These are phyloP conservation scores for Elongisporangium undulatum DNA, from an alignment of 352 stramenopile species.

Conservation along the genomic window DNA sequence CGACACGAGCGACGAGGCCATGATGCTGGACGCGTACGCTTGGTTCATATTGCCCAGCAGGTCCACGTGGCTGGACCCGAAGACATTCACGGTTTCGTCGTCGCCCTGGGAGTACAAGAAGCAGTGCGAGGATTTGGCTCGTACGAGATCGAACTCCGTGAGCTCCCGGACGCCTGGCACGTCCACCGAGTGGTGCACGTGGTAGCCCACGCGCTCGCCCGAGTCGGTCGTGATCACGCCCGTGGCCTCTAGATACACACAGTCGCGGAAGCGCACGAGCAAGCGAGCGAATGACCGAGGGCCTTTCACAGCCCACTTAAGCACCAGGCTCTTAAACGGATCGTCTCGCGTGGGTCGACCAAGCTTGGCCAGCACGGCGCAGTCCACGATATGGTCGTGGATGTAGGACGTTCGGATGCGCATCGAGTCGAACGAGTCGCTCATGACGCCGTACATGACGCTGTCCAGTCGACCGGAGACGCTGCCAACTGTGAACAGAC, in stretches of 20 bases:
- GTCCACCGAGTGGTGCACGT: conserved; percentile 6
- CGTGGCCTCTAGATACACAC: conserved; percentile 6
- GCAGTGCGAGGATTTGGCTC: conserved; percentile 6
- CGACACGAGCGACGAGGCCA: conserved; percentile 3
- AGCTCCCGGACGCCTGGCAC: conserved; percentile 6
- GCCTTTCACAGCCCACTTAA: conserved; percentile 18
- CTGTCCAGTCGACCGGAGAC: conserved; percentile 9
- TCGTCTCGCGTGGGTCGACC: not conserved
- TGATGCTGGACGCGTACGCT: conserved; percentile 8
- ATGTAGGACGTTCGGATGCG: conserved; percentile 14
- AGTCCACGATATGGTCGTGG: conserved; percentile 13
- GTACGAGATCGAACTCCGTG: conserved; percentile 2
- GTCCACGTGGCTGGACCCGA: conserved; percentile 4
- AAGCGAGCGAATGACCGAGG: not conserved
- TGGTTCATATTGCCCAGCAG: conserved; percentile 9
- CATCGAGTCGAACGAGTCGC: conserved; percentile 10
- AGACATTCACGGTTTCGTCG: conserved; percentile 1
- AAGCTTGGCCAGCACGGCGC: conserved; percentile 4
- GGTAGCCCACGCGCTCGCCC: conserved; percentile 7
- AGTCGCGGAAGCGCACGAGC: not conserved
- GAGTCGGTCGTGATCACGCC: not conserved
- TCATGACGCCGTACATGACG: conserved; percentile 14
- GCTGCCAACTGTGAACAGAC: conserved; percentile 1
- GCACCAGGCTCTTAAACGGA: conserved; percentile 20
- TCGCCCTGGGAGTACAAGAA: conserved; percentile 1